A percentile compares a stretch with the other conserved stretches of the same genome.
Conservation (phyloP, 805 yeast genomes). For the Starmerella sirachaensis region DNA sequence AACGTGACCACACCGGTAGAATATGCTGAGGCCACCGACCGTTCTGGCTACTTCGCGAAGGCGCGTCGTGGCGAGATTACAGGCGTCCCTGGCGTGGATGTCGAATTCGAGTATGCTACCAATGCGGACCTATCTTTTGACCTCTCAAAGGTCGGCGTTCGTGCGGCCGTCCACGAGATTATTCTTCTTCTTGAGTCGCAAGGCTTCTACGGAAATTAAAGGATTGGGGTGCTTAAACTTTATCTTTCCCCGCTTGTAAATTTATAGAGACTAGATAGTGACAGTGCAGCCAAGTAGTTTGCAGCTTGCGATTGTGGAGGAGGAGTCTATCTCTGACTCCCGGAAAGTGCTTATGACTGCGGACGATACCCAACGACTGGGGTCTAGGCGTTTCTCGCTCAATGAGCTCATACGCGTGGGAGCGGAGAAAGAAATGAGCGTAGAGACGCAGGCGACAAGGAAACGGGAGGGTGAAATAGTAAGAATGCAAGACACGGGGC, state of each 20-base stretch:
- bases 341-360: no score
- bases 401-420: no score
- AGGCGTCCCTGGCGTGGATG: conserved; percentile 37
- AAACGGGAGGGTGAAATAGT: no score
- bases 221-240: background rate
- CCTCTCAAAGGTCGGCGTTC: conserved; percentile 42
- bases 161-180: conserved; percentile 63
- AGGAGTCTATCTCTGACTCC: no score
- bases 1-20: conserved; percentile 42
- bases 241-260: background rate
- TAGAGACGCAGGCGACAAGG: no score
- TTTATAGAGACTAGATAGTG: background rate
- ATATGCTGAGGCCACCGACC: conserved; percentile 36
- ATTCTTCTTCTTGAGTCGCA: conserved; percentile 65
- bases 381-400: no score
- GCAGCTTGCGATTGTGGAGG: background rate
- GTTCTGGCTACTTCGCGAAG: conserved; percentile 39
- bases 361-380: no score
- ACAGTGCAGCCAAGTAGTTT: background rate
- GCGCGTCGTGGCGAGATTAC: conserved; percentile 38
- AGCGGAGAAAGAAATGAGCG: no score
- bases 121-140: conserved; percentile 50
- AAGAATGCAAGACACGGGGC: no score
- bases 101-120: conserved; percentile 37
- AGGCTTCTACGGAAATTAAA: conserved; percentile 50